phyloP scores from a whole-genome alignment of 768 basidiomycete species.

The Tremella mesenterica region DNA sequence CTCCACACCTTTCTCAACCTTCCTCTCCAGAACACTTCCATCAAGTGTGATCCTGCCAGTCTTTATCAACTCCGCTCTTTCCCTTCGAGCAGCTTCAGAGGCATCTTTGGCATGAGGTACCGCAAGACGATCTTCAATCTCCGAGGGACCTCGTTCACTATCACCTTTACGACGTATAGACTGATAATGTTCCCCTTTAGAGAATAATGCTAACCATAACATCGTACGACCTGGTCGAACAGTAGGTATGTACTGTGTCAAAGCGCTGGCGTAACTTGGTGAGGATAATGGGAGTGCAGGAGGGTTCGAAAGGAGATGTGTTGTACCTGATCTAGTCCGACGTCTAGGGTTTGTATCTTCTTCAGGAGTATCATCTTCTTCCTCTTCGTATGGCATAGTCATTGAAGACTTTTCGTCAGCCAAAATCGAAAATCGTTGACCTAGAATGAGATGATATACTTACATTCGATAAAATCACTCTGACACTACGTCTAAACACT shows the following conservation, averaged over 20 bases:
- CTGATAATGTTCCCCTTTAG: conserved; percentile 35
- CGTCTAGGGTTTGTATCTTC: conserved; percentile 3
- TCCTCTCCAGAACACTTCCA: neutral
- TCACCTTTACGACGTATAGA: conserved; percentile 27
- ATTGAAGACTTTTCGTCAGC: conserved; percentile 24
- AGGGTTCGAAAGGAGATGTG: conserved; percentile 10
- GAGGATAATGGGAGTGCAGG: conserved; percentile 19
- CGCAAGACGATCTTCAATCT: conserved; percentile 28
- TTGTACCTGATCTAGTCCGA: conserved; percentile 13
- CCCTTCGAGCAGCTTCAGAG: conserved; percentile 18
- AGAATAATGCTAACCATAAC: conserved; percentile 38
- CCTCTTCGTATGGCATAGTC: conserved; percentile 29
- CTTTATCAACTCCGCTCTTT: conserved; percentile 14
- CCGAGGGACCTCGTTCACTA: conserved; percentile 28
- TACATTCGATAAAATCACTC: conserved; percentile 34
- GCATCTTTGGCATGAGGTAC: conserved; percentile 28
- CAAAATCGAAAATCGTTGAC: neutral
- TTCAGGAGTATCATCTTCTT: conserved; percentile 1
- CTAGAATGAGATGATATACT: neutral
- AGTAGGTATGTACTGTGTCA: conserved; percentile 24
- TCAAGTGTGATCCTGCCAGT: neutral
- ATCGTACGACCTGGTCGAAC: conserved; percentile 23
- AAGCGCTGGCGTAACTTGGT: conserved; percentile 10
- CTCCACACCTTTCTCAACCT: too few relatives aligned
- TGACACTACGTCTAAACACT: conserved; percentile 24